Evolutionary conservation across 2,329 filamentous ascomycete species (phyloP), one percentile per base, ranked within the genome.

Genomic region (Claviceps humidiphila): DNA sequence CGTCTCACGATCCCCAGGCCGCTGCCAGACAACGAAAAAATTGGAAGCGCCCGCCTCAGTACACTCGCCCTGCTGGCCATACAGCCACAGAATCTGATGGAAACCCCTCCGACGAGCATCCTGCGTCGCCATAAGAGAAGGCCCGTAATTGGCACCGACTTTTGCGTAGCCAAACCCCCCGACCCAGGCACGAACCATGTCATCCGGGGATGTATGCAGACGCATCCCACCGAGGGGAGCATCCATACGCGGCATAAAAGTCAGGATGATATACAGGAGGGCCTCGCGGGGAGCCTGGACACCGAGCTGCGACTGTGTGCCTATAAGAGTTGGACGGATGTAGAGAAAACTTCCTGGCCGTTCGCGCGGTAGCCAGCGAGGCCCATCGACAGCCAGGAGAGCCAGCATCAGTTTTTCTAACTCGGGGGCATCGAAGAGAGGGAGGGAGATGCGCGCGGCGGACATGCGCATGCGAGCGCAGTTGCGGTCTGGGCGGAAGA

Each of bases 41-140:
- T 96, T 96, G 62, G 82, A 87, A 13, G 89, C 90, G 4, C 90
- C 90, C 2, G 90, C 90, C 72, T 96, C 90, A 2, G 90, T 96
- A 57, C 94, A 89, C 64, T 81, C 80, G 50, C 79, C 80, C 59
- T 91, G 76, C 42, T 79, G 68, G 1, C 89, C 89, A 62, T 95
- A 93, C 49, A 96, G 76, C 90, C 90, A 96, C n/a, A 96, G 77
- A 52, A 96, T 85, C 75, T 96, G 91, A 63, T 91, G 80, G 69
- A 82, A 96, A 0, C 91, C 90, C 42, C 78, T 71, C 11, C 71
- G 72, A 52, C 82, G 73, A 3, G 90, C 90, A 66, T 90, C 85
- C 17, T 77, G 76, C 48, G 89, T 89, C 3, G 88, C 87, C 51
- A 88, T 75, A 51, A 96, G 75, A 20, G 80, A 84, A 17, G 90